Percentiles rank a stretch among this genome's conserved stretches.
phyloP scores from a whole-genome alignment of 2,329 filamentous ascomycete species.

The Ophiostoma sp. region DNA sequence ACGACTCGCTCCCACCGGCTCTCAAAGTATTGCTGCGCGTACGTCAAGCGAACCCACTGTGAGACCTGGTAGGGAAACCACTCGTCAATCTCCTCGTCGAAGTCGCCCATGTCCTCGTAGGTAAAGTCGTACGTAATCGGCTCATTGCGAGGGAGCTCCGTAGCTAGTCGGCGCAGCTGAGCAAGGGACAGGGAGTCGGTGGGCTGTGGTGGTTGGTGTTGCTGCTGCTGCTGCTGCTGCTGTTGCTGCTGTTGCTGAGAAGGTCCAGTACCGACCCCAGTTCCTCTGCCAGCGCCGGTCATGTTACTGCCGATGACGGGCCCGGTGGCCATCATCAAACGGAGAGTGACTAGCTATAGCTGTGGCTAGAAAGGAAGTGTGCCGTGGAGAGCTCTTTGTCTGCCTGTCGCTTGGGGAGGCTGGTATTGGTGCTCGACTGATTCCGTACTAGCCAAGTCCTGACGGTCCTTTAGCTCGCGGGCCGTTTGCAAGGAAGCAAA shows the following conservation, averaged over 20 bases:
- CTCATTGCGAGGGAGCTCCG: constrained; percentile 65
- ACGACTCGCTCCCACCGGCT: constrained; percentile 62
- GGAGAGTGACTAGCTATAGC: neutral
- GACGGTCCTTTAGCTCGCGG: neutral
- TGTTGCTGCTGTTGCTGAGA: constrained; percentile 12
- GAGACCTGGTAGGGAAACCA: constrained; percentile 93
- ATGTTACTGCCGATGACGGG: neutral
- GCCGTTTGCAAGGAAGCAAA: neutral
- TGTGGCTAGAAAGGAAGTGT: neutral
- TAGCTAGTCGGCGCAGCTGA: constrained; percentile 66
- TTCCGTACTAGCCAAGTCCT: too few relatives aligned
- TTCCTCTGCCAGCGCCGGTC: neutral
- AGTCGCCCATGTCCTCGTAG: constrained; percentile 65
- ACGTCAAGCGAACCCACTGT: constrained; percentile 73
- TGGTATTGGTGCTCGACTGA: neutral
- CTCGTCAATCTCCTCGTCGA: constrained; percentile 88
- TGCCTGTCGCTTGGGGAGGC: neutral
- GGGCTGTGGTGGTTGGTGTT: constrained; percentile 24
- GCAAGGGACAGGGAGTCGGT: constrained; percentile 69
- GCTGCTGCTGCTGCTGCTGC: constrained; percentile 7
- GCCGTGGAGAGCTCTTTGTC: neutral
- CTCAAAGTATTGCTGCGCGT: constrained; percentile 71
- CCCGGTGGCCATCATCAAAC: constrained; percentile 5
- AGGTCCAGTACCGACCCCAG: neutral
- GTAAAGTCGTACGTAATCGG: constrained; percentile 78